A percentile compares a stretch with the other conserved stretches of the same genome.
These are phyloP conservation scores for Kurtzmaniella fragi DNA, from an alignment of 805 yeast genomes.

Conservation along the genomic window DNA sequence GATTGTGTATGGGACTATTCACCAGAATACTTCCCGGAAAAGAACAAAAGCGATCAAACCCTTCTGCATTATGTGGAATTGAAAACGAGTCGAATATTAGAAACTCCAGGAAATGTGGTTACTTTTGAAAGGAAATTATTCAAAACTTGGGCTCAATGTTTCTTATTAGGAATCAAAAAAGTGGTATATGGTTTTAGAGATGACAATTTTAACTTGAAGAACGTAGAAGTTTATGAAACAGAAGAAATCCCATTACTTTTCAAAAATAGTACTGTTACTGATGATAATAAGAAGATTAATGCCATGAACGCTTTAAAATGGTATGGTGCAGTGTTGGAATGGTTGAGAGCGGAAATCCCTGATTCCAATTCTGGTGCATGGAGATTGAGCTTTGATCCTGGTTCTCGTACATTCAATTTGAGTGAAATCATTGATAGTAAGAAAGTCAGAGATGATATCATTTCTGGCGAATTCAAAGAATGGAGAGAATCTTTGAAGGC, in stretches of 20 bases:
- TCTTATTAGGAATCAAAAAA: slow-evolving; percentile 76
- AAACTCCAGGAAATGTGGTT: slow-evolving; percentile 51
- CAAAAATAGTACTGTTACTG: slow-evolving; percentile 44
- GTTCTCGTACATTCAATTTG: slow-evolving; percentile 48
- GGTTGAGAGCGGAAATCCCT: slow-evolving; percentile 56
- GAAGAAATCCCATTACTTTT: slow-evolving; percentile 72
- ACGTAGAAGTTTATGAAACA: slow-evolving; percentile 72
- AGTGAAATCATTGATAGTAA: slow-evolving; percentile 43
- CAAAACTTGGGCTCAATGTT: slow-evolving; percentile 91
- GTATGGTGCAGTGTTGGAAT: slow-evolving; percentile 79
- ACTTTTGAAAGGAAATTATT: slow-evolving; percentile 73
- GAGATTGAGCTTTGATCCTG: slow-evolving; percentile 53
- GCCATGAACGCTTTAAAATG: slow-evolving; percentile 80
- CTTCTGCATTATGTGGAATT: slow-evolving; percentile 78
- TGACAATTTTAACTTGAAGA: slow-evolving; percentile 53
- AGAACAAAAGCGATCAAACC: slow-evolving; percentile 30
- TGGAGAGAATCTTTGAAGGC: slow-evolving; percentile 20
- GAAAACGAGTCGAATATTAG: slow-evolving; percentile 62
- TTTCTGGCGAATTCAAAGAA: slow-evolving; percentile 40
- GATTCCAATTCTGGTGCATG: slow-evolving; percentile 47
- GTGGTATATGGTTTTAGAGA: slow-evolving; percentile 86
- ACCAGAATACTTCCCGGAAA: slow-evolving; percentile 38
- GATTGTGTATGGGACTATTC: slow-evolving; percentile 85
- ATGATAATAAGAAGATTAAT: slow-evolving; percentile 42
- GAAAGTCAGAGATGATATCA: slow-evolving; percentile 34